A percentile compares a stretch with the other conserved stretches of the same genome.
Evolutionary conservation across 768 basidiomycete species (phyloP).

Genomic region (Trametes sanguinea): DNA sequence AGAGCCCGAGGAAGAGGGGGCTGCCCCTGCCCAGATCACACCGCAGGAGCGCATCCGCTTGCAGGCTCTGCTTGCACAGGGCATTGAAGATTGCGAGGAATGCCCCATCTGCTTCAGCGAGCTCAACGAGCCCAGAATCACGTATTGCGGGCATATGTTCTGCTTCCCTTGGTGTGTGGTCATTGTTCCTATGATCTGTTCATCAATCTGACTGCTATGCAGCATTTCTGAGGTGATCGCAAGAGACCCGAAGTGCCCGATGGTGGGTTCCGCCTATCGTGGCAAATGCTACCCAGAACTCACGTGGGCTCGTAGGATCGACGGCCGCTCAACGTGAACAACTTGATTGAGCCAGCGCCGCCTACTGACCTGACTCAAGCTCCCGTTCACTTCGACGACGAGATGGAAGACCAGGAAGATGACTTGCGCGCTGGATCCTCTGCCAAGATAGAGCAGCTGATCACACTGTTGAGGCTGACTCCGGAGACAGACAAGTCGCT

Average conservation of each 20-base stretch:
- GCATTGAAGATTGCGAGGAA: conserved; percentile 81
- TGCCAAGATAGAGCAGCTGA: conserved; percentile 82
- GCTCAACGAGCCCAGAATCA: conserved; percentile 68
- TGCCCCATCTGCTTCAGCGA: conserved; percentile 75
- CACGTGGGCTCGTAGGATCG: conserved; percentile 58
- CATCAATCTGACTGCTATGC: neutral
- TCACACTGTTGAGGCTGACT: conserved; percentile 70
- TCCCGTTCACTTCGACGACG: conserved; percentile 41
- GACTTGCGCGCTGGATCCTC: conserved; percentile 60
- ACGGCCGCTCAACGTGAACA: conserved; percentile 51
- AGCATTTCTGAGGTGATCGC: conserved; percentile 72
- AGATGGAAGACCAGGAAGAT: conserved; percentile 41
- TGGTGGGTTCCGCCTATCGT: conserved; percentile 47
- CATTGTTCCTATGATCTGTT: neutral
- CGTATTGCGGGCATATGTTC: conserved; percentile 70
- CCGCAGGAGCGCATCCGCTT: conserved; percentile 51
- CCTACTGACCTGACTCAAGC: conserved; percentile 71
- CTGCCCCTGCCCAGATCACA: conserved; percentile 44
- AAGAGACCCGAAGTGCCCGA: conserved; percentile 78
- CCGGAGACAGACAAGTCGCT: conserved; percentile 75
- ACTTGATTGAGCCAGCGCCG: conserved; percentile 63
- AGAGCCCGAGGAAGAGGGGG: conserved; percentile 35
- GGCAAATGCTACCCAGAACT: neutral
- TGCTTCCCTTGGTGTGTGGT: conserved; percentile 64
- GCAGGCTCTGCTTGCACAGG: conserved; percentile 59